Conservation (phyloP, 805 yeast genomes). For the Candida vartiovaarae region DNA sequence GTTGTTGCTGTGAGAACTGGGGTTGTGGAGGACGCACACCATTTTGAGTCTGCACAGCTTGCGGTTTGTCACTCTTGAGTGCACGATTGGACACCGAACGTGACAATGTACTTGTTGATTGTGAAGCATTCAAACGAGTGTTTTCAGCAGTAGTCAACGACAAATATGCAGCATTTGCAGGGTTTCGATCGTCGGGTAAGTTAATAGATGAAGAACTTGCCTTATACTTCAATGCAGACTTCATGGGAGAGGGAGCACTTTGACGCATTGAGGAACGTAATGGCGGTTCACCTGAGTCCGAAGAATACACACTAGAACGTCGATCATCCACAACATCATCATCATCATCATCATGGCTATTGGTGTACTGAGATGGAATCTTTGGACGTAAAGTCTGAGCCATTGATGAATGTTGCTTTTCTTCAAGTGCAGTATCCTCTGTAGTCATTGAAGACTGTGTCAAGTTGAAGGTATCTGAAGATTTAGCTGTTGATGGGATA, state of each 20-base stretch:
- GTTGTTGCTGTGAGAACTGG: not conserved
- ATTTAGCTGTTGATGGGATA: constrained; percentile 22
- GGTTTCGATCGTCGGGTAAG: constrained; percentile 12
- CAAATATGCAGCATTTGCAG: constrained; percentile 59
- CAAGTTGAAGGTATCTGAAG: constrained; percentile 12
- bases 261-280: constrained; percentile 26
- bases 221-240: constrained; percentile 33
- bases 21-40: not conserved
- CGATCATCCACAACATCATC: constrained; percentile 1
- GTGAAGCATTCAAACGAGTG: constrained; percentile 61
- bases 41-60: not conserved
- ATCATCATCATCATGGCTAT: constrained; percentile 4
- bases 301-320: constrained; percentile 11
- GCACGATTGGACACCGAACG: constrained; percentile 1
- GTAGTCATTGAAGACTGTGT: constrained; percentile 19
- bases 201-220: constrained; percentile 18
- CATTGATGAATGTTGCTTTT: constrained; percentile 22
- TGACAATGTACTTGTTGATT: constrained; percentile 2
- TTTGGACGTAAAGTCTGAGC: constrained; percentile 42
- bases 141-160: constrained; percentile 74
- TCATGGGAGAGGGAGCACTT: constrained; percentile 30
- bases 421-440: constrained; percentile 10
- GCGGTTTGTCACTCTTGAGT: not conserved
- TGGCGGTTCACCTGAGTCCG: constrained; percentile 20
- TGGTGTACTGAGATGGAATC: constrained; percentile 22